Evolutionary conservation across 768 basidiomycete genomes (phyloP).

Genomic region (Cyclocybe cylindracea): DNA sequence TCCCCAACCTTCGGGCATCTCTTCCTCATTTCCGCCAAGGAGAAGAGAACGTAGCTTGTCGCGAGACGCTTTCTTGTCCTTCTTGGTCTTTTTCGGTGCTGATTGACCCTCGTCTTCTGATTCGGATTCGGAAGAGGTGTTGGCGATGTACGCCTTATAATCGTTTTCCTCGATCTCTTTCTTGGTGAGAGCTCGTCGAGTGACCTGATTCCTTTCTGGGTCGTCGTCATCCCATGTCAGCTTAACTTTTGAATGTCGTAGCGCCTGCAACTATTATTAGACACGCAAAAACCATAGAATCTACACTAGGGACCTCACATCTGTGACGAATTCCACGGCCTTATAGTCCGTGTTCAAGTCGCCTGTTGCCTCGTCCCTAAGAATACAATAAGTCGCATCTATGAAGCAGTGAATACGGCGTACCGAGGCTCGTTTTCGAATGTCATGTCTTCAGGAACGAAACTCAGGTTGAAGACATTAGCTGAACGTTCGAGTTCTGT

Average conservation of each 20-base stretch:
- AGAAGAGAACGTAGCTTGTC: conserved; percentile 77
- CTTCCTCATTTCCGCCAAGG: conserved; percentile 64
- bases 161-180: conserved; percentile 93
- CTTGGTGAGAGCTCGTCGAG: conserved; percentile 73
- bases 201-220: conserved; percentile 77
- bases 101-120: conserved; percentile 38
- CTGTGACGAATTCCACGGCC: conserved; percentile 87
- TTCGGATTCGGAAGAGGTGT: conserved; percentile 67
- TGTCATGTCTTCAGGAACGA: conserved; percentile 85
- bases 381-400: background rate
- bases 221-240: conserved; percentile 99
- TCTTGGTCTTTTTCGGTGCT: conserved; percentile 20
- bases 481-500: conserved; percentile 97
- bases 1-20: conserved; percentile 86
- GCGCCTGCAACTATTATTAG: conserved; percentile 54
- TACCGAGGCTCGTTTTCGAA: conserved; percentile 81
- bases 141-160: conserved; percentile 78
- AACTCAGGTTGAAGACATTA: conserved; percentile 94
- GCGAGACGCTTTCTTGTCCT: conserved; percentile 48
- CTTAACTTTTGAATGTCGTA: conserved; percentile 97
- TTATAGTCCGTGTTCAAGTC: conserved; percentile 62
- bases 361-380: conserved; percentile 83
- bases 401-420: background rate
- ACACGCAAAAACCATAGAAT: background rate
- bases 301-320: conserved; percentile 52